These are phyloP conservation scores for Lipomyces spencermartinsiae DNA, from an alignment of 805 yeast species.

Conservation along the genomic window DNA sequence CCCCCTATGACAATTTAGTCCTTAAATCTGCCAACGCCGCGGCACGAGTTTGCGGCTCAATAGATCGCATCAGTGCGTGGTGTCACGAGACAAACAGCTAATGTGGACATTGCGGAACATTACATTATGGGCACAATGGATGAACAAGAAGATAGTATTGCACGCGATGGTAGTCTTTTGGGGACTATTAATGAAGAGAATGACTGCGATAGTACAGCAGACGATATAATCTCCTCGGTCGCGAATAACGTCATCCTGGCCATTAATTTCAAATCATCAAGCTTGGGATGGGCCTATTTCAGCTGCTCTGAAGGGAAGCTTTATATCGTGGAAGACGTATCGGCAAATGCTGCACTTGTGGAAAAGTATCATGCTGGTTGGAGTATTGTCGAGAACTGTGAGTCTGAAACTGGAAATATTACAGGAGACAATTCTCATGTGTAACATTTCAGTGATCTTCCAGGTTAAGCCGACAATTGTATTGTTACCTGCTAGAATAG, in stretches of 20 bases:
- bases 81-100: background rate
- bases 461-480: constrained; percentile 32
- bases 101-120: background rate
- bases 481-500: constrained; percentile 29
- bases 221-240: background rate
- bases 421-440: background rate
- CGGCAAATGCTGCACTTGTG: constrained; percentile 27
- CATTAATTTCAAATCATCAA: constrained; percentile 21
- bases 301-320: constrained; percentile 21
- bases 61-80: background rate
- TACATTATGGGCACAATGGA: background rate
- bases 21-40: background rate
- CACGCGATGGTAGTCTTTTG: background rate
- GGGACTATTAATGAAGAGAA: background rate
- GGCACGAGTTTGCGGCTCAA: background rate
- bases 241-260: constrained; percentile 22
- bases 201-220: background rate
- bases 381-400: constrained; percentile 27
- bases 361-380: constrained; percentile 29
- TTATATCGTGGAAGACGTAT: constrained; percentile 26
- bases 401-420: background rate
- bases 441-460: constrained; percentile 24
- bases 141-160: background rate
- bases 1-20: background rate
- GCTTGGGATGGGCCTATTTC: constrained; percentile 27